A percentile compares a stretch with the other conserved stretches of the same genome.
These are phyloP conservation scores for Fraxinus angustifolia DNA, from an alignment of 305 asterid genomes.

Conservation along the genomic window DNA sequence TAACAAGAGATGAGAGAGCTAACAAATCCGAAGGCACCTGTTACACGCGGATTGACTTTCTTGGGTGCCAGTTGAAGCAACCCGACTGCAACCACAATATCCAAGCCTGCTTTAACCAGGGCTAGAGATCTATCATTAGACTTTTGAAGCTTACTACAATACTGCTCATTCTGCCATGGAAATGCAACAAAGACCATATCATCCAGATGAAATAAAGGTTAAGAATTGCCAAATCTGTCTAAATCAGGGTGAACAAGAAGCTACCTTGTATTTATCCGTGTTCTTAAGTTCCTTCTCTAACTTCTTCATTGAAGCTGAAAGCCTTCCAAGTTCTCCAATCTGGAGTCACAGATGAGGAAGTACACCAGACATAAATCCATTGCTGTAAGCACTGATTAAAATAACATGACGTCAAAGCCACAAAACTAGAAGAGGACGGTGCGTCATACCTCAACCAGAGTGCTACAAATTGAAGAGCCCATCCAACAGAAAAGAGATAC, in stretches of 20 bases:
- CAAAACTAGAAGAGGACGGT: neutral
- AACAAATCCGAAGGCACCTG: conserved; percentile 80
- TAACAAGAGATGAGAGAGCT: conserved; percentile 93
- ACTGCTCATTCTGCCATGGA: conserved; percentile 55
- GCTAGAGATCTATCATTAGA: conserved; percentile 80
- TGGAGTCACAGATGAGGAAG: conserved; percentile 25
- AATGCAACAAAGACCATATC: conserved; percentile 4
- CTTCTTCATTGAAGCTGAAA: conserved; percentile 72
- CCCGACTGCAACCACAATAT: conserved; percentile 85
- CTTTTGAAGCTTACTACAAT: conserved; percentile 52
- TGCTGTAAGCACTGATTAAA: neutral
- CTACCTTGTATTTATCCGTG: conserved; percentile 65
- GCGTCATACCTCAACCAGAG: conserved; percentile 70
- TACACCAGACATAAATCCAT: conserved; percentile 8
- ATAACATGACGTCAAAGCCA: neutral
- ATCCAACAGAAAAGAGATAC: conserved; percentile 86
- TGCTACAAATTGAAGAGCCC: conserved; percentile 66
- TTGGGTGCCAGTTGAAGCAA: conserved; percentile 88
- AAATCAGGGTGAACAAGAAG: neutral
- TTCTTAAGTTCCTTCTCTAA: conserved; percentile 69
- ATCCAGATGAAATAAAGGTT: neutral
- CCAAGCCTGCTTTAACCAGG: conserved; percentile 76
- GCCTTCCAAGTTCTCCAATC: conserved; percentile 84
- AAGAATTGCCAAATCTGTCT: neutral
- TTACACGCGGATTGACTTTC: conserved; percentile 89